phyloP scores from a whole-genome alignment of 495 filamentous ascomycete species.

The Cryomyces antarcticus region DNA sequence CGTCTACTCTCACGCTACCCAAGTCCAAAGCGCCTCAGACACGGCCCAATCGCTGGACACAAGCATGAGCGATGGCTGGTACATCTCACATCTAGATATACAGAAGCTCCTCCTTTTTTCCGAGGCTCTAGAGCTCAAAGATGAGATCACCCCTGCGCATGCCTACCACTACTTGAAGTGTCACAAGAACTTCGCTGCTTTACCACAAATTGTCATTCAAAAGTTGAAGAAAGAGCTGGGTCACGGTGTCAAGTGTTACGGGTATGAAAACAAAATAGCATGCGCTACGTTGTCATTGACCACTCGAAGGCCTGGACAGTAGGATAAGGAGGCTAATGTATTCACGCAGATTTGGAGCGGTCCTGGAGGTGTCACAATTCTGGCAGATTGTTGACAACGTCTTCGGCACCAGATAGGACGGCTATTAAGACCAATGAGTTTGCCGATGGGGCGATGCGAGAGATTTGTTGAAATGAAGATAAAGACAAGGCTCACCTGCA shows the following conservation, averaged over 20 bases:
- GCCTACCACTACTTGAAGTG: neutral
- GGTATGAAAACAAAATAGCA: neutral
- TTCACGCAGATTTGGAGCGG: neutral
- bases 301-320: neutral
- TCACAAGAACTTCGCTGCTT: neutral
- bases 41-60: no score
- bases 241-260: neutral
- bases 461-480: no score
- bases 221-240: neutral
- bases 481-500: no score
- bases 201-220: neutral
- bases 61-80: neutral
- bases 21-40: neutral
- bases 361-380: neutral
- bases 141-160: neutral
- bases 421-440: no score
- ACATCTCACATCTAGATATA: neutral
- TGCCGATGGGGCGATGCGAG: no score
- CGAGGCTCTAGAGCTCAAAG: neutral
- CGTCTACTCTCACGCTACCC: neutral
- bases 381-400: slow-evolving; percentile 5
- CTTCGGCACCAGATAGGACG: neutral
- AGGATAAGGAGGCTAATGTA: neutral
- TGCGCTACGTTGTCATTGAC: no score
- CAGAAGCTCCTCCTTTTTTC: neutral